Base-by-base conservation (phyloP, 2,329 filamentous ascomycete genomes). In the Hymenoscyphus linearis region DNA sequence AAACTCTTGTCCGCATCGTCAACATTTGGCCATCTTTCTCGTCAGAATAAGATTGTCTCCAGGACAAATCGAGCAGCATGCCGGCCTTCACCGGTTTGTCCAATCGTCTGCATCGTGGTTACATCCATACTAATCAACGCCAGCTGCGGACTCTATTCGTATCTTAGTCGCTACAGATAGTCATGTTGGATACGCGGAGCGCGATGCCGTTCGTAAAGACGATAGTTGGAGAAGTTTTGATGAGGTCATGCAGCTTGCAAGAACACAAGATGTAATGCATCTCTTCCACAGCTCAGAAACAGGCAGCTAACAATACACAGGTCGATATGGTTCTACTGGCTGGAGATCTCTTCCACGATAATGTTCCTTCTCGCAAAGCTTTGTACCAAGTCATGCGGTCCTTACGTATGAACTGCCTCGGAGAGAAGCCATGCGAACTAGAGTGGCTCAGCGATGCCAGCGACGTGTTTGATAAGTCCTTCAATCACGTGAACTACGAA, bases 321-420 rank as follows among this genome's bases (percentile, higher is more conserved):
- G 84, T 99, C 66, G 95, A 99, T 75, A 98, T 99, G 95, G 90
- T 99, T 0, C 82, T 99, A 2, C 85, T 99, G 4, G 93, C 89
- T 2, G 95, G 95, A 54, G 95, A 99, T 73, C 83, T 99, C 1
- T 99, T 99, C 73, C 96, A 99, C 74, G 93, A 99, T 69, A 99
- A 99, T 75, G 96, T 96, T 70, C 96, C 95, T 2, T 97, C 92
- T 6, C 85, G 95, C 62, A 96, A 97, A 72, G 88, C 93, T 31
- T 90, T 99, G 84, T 98, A 95, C 74, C 91, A 99, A 73, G 95
- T 99, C 64, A 98, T 98, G 91, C 87, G 91, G 35, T 95, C 91
- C 2, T 81, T 99, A 34, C 87, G 95, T 58, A 89, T 92, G 80
- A 96, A 97, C 72, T 98, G 95, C 72, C 84, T 96, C 4, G 95